phyloP scores from a whole-genome alignment of 1,284 basidiomycete species.

The Papiliotrema fonsecae region DNA sequence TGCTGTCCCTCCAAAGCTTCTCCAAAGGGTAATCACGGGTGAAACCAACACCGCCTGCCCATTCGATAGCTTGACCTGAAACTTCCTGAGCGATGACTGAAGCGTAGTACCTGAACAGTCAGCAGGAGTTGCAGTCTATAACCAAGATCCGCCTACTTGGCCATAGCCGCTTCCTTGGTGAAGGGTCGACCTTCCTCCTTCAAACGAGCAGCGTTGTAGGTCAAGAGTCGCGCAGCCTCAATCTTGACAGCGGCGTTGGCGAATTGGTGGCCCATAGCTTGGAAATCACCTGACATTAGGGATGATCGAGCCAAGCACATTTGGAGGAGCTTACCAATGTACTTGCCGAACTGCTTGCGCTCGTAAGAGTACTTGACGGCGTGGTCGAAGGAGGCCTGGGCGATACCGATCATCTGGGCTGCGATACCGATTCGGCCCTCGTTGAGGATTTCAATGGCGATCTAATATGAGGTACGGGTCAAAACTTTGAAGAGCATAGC shows the following conservation, averaged over 20 bases:
- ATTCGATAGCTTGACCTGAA: conserved; percentile 86
- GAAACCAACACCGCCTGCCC: conserved; percentile 93
- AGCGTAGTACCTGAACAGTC: conserved; percentile 64
- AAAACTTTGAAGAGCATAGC: neutral
- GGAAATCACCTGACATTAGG: conserved; percentile 51
- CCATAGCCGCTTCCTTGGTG: conserved; percentile 94
- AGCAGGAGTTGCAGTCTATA: too few relatives aligned
- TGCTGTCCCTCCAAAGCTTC: conserved; percentile 92
- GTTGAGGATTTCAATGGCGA: conserved; percentile 96
- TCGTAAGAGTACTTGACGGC: conserved; percentile 89
- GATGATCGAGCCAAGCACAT: neutral
- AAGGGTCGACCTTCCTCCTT: conserved; percentile 82
- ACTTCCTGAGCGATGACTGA: conserved; percentile 86
- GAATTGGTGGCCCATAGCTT: conserved; percentile 94
- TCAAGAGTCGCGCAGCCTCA: conserved; percentile 85
- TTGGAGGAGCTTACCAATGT: conserved; percentile 55
- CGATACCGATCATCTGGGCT: conserved; percentile 93
- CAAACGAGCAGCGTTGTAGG: conserved; percentile 91
- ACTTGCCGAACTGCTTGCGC: conserved; percentile 88
- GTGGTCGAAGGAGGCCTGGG: conserved; percentile 94
- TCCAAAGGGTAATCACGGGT: conserved; percentile 91
- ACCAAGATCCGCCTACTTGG: conserved; percentile 61
- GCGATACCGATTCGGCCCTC: conserved; percentile 98
- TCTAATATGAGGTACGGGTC: conserved; percentile 47
- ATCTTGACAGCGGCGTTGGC: conserved; percentile 83